These are phyloP conservation scores for Lactifluus volemus DNA, from an alignment of 768 basidiomycete species.

Conservation along the genomic window DNA sequence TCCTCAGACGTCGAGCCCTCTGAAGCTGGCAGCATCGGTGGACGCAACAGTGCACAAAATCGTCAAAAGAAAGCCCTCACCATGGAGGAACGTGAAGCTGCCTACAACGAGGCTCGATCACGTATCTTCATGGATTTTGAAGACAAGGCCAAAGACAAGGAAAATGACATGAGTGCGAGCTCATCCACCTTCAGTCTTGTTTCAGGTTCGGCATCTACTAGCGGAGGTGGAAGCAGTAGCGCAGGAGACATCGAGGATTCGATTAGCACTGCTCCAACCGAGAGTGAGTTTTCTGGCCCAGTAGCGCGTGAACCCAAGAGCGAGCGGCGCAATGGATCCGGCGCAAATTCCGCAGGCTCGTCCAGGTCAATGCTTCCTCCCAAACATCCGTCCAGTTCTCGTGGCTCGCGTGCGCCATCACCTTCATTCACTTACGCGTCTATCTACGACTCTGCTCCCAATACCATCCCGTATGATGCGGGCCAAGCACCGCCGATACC, in stretches of 20 bases:
- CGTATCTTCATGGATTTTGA: slow-evolving; percentile 82
- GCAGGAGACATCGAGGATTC: slow-evolving; percentile 60
- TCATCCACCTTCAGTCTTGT: slow-evolving; percentile 67
- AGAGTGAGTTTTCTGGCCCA: slow-evolving; percentile 72
- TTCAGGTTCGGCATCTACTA: slow-evolving; percentile 55
- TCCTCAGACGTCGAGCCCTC: slow-evolving; percentile 74
- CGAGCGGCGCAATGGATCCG: slow-evolving; percentile 34
- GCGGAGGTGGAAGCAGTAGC: slow-evolving; percentile 48
- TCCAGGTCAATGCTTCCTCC: slow-evolving; percentile 51
- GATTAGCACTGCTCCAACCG: slow-evolving; percentile 63
- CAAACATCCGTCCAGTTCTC: slow-evolving; percentile 44
- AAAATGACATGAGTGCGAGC: slow-evolving; percentile 66
- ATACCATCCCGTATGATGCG: slow-evolving; percentile 27
- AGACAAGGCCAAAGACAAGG: slow-evolving; percentile 48
- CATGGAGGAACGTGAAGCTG: slow-evolving; percentile 79
- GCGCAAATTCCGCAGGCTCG: slow-evolving; percentile 42
- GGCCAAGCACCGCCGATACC: slow-evolving; percentile 24
- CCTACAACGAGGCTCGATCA: slow-evolving; percentile 80
- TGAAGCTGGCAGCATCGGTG: slow-evolving; percentile 68
- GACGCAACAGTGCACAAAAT: slow-evolving; percentile 48
- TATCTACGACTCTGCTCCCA: slow-evolving; percentile 51
- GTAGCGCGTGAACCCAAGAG: slow-evolving; percentile 50
- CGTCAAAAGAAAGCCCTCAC: slow-evolving; percentile 65
- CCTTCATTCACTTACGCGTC: slow-evolving; percentile 70
- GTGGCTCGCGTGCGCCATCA: slow-evolving; percentile 65